A percentile compares a stretch with the other conserved stretches of the same genome.
phyloP scores from a whole-genome alignment of 306 rosid genomes.

The Vachellia collinsii region DNA sequence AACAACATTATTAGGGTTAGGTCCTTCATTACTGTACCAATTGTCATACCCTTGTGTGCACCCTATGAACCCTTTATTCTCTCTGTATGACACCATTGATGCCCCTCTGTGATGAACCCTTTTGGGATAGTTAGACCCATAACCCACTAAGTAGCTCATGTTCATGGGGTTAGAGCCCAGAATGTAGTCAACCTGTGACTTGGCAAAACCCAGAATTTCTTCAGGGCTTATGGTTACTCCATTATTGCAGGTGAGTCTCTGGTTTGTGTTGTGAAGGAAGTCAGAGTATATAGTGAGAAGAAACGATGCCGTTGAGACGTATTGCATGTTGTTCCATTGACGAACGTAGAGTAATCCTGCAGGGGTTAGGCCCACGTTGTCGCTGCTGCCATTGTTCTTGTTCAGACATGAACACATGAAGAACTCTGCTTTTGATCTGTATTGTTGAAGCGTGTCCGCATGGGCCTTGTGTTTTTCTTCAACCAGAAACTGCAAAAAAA shows the following conservation, averaged over 20 bases:
- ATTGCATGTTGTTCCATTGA: slow-evolving; percentile 99
- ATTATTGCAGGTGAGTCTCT: slow-evolving; percentile 59
- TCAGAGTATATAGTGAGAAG: slow-evolving; percentile 78
- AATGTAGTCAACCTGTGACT: slow-evolving; percentile 83
- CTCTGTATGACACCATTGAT: slow-evolving; percentile 74
- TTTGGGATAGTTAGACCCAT: slow-evolving; percentile 67
- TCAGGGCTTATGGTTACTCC: slow-evolving; percentile 43
- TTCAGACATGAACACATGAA: slow-evolving; percentile 87
- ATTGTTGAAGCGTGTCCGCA: slow-evolving; percentile 53
- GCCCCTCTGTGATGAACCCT: slow-evolving; percentile 96
- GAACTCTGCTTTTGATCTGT: slow-evolving; percentile 80
- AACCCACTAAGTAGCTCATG: slow-evolving; percentile 94
- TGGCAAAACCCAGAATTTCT: slow-evolving; percentile 59
- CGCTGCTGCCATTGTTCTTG: slow-evolving; percentile 64
- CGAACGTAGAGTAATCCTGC: slow-evolving; percentile 76
- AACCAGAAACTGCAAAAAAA: slow-evolving; percentile 54
- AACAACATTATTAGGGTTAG: slow-evolving; percentile 76
- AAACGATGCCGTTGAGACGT: slow-evolving; percentile 86
- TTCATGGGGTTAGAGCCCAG: slow-evolving; percentile 83
- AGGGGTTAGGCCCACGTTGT: slow-evolving; percentile 74
- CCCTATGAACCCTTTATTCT: slow-evolving; percentile 88
- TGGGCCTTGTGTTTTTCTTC: slow-evolving; percentile 66
- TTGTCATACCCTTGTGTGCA: slow-evolving; percentile 96
- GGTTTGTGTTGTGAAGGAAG: slow-evolving; percentile 56
- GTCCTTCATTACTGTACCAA: slow-evolving; percentile 62